Evolutionary conservation across 2,329 filamentous ascomycete genomes (phyloP).

Genomic region (Endocalyx cinctus): DNA sequence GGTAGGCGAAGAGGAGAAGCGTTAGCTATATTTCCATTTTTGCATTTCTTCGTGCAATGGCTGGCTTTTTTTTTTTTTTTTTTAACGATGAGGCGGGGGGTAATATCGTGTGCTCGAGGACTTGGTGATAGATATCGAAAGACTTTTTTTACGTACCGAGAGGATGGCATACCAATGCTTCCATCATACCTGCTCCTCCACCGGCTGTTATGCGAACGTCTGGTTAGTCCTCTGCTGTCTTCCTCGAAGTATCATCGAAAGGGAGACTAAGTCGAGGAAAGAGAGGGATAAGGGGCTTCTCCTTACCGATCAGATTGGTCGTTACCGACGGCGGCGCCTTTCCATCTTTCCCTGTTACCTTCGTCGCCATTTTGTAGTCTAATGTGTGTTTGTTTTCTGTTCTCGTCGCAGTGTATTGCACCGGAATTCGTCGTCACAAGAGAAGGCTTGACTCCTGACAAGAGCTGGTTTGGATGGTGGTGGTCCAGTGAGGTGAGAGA

Average conservation of each 20-base stretch:
- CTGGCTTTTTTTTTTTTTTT: too few species aligned
- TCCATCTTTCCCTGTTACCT: conserved; percentile 40
- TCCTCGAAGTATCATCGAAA: conserved; percentile 4
- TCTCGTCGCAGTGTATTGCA: background rate
- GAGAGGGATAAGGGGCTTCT: background rate
- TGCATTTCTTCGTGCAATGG: too few species aligned
- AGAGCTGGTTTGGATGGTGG: too few species aligned
- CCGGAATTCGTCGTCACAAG: too few species aligned
- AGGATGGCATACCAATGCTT: conserved; percentile 92
- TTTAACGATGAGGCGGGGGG: too few species aligned
- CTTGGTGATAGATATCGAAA: conserved; percentile 3
- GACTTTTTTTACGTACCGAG: conserved; percentile 56
- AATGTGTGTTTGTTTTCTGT: conserved; percentile 17
- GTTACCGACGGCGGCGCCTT: conserved; percentile 81
- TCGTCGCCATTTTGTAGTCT: conserved; percentile 34
- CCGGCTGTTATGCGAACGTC: conserved; percentile 56
- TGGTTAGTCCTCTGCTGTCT: conserved; percentile 12
- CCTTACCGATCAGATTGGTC: conserved; percentile 79
- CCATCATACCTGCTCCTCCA: conserved; percentile 98
- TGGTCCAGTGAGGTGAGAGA: too few species aligned
- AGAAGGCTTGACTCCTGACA: too few species aligned
- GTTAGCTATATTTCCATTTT: too few species aligned
- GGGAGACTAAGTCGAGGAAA: background rate
- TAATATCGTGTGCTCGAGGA: too few species aligned
- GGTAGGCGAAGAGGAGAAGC: background rate